Conservation (phyloP, 2,329 filamentous ascomycete genomes). For the Cytospora schulzeri region DNA sequence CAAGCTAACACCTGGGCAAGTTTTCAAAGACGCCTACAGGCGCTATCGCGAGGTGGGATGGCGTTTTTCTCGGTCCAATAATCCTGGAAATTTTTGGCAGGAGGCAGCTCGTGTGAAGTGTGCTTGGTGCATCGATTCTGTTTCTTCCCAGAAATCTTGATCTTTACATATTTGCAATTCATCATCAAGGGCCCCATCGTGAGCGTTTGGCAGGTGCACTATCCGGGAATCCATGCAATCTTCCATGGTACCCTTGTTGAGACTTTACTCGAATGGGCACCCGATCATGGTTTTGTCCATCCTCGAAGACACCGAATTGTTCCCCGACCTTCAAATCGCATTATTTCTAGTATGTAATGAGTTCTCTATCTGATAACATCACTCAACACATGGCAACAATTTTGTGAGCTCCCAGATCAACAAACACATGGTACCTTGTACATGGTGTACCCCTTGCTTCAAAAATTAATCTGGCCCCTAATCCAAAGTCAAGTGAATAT, state of each 20-base stretch:
- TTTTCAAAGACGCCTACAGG: neutral
- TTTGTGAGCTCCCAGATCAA: neutral
- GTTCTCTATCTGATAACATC: no score
- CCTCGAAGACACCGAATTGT: neutral
- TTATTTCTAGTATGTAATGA: neutral
- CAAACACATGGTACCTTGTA: neutral
- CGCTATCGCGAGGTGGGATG: conserved; percentile 1
- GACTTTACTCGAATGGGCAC: neutral
- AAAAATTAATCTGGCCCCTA: no score
- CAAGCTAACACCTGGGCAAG: neutral
- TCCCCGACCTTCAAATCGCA: neutral
- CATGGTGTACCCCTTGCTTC: neutral
- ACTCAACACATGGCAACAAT: neutral
- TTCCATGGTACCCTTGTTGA: neutral
- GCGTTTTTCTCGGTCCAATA: neutral
- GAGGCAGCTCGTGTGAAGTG: neutral
- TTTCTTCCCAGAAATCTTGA: neutral
- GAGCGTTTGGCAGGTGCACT: neutral
- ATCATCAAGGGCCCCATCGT: no score
- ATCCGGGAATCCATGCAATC: neutral
- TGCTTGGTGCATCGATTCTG: neutral
- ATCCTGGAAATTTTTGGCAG: neutral
- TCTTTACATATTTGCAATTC: neutral
- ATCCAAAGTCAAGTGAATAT: neutral
- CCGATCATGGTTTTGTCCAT: neutral